These are phyloP conservation scores for Hypoxylon sp. DNA, from an alignment of 2,329 filamentous ascomycete genomes.

Conservation along the genomic window DNA sequence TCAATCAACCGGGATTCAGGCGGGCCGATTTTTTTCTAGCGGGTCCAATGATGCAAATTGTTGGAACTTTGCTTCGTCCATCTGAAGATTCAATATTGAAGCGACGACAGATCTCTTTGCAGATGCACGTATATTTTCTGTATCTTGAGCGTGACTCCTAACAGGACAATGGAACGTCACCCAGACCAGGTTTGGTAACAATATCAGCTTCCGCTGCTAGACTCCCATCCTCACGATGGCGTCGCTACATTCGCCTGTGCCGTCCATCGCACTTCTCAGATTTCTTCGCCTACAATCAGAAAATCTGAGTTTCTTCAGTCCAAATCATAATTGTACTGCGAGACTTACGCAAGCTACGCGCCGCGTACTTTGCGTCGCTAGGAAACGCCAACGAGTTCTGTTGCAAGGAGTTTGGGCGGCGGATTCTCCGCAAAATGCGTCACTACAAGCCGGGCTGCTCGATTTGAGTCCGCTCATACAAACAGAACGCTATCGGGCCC, in stretches of 20 bases:
- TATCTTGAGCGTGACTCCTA: neutral
- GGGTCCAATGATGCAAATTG: slow-evolving; percentile 23
- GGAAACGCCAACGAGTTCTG: slow-evolving; percentile 46
- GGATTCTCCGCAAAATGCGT: slow-evolving; percentile 15
- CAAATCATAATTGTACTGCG: slow-evolving; percentile 50
- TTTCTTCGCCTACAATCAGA: slow-evolving; percentile 80
- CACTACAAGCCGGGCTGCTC: slow-evolving; percentile 45
- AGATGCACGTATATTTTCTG: neutral
- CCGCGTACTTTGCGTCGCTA: slow-evolving; percentile 44
- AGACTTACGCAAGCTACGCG: slow-evolving; percentile 31
- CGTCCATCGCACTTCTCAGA: slow-evolving; percentile 71
- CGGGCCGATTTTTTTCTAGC: slow-evolving; percentile 28
- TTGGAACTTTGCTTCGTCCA: slow-evolving; percentile 10
- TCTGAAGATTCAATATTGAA: slow-evolving; percentile 11
- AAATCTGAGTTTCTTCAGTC: slow-evolving; percentile 63
- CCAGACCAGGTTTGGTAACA: slow-evolving; percentile 26
- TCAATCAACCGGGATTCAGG: slow-evolving; percentile 21
- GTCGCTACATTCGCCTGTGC: slow-evolving; percentile 60
- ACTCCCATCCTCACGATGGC: slow-evolving; percentile 56
- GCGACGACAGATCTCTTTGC: neutral
- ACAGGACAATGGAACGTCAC: slow-evolving; percentile 19
- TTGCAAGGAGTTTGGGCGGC: slow-evolving; percentile 29
- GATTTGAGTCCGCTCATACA: slow-evolving; percentile 45
- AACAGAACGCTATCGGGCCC: slow-evolving; percentile 24
- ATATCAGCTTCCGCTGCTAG: neutral